Percentiles rank a stretch among this genome's conserved stretches.
phyloP scores from a whole-genome alignment of 2,329 filamentous ascomycete species.

The Annulohypoxylon truncatum region DNA sequence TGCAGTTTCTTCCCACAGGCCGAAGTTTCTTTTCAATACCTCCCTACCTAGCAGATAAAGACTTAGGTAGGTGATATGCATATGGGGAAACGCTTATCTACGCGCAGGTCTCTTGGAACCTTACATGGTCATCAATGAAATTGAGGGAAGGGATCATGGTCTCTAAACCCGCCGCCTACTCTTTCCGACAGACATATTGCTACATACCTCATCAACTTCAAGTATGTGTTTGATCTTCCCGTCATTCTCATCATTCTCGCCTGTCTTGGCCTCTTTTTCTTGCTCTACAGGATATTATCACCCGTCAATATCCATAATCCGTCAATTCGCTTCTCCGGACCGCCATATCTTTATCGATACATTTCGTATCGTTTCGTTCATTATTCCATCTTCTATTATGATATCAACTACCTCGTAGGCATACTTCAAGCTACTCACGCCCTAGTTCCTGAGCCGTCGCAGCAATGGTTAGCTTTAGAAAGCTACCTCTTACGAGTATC shows the following conservation, averaged over 20 bases:
- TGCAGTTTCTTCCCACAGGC: neutral
- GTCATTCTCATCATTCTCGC: neutral
- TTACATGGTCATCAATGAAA: neutral
- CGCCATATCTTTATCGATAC: neutral
- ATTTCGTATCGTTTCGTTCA: constrained; percentile 1
- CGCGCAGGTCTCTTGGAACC: neutral
- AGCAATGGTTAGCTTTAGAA: constrained; percentile 22
- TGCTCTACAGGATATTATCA: neutral
- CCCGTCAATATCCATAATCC: constrained; percentile 6
- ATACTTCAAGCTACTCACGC: neutral
- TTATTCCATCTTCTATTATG: neutral
- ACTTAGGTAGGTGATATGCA: neutral
- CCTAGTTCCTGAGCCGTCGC: neutral
- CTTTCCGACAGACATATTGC: neutral
- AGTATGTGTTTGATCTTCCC: neutral
- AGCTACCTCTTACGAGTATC: constrained; percentile 8
- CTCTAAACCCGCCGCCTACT: neutral
- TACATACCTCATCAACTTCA: neutral
- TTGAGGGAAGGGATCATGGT: neutral
- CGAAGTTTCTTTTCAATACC: neutral
- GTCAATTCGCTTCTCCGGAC: neutral
- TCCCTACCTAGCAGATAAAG: neutral
- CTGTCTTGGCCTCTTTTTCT: neutral
- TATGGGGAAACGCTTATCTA: neutral
- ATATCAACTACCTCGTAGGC: neutral